Base-by-base conservation (phyloP, 768 basidiomycete species). In the Hypsizygus marmoreus region DNA sequence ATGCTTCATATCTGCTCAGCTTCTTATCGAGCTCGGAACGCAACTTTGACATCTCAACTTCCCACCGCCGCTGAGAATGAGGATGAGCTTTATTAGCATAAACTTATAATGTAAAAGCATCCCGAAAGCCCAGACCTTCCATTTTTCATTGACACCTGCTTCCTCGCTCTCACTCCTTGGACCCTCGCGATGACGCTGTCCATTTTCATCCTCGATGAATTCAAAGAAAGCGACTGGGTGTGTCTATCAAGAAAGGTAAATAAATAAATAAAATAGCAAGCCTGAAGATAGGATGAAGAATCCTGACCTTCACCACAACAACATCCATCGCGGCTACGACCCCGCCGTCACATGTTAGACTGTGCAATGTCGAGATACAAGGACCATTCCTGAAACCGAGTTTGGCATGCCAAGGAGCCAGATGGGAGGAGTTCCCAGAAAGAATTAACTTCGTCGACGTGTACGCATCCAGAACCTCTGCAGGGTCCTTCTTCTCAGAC, bases 401-500 rank as follows among this genome's bases (percentile, higher is more conserved):
- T 54, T 86, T 90, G 1, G 84, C 73, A 59, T 97, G 81, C 97
- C 97, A 99, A 0, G 84, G 79, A 4, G 86, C 88, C 41, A 95
- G 72, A 50, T 88, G 86, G 1, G 91, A 84, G 0, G 90, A 89
- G 63, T 99, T 99, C 2, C 91, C 93, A 3, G 77, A 74, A 13
- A 99, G 64, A 16, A 79, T 60, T 14, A 99, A 74, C 37, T 74
- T 75, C 17, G 79, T 80, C 5, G 77, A 82, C 47, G 80, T 69
- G 53, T 88, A 87, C 1, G 88, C 90, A 50, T 94, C 88, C 19
- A 98, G 72, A 2, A 91, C 80, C 45, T 97, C 94, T 4, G 73
- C 73, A 0, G 90, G 86, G 7, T 97, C 94, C 56, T 85, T 86
- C 44, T 74, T 73, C 32, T 86, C 81, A 14, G 80, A 75, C 2